Evolutionary conservation across 345 rosid genomes (phyloP), one percentile per base, ranked within the genome.

Genomic region (Acer saccharum): DNA sequence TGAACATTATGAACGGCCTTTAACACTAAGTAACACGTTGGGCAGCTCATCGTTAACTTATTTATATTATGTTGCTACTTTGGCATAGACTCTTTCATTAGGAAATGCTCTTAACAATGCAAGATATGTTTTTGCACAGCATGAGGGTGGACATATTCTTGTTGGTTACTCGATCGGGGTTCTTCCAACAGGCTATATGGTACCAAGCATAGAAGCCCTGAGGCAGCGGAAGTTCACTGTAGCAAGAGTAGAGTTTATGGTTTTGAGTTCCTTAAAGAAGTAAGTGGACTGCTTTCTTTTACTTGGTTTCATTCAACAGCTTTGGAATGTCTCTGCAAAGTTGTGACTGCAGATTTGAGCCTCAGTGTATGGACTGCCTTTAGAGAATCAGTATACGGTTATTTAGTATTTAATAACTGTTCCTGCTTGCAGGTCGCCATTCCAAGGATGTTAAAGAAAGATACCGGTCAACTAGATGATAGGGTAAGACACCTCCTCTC

Each of bases 131-230:
- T 25, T 21, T 23, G 11, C 74, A 74, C 83, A 87, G 90, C 95
- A 88, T 68, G 90, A 91, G 86, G 90, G 92, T 0, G 92, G 92
- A 3, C 92, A 89, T 83, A 87, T 91, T 83, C 84, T 88, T 3
- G 83, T 82, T 66, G 92, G 87, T 43, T 89, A 89, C 79, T 81
- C 89, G 80, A 87, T 89, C 1, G 95, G 93, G 54, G 84, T 87
- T 79, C 90, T 91, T 71, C 95, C 95, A 25, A 81, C 85, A 86
- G 64, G 75, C 18, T 91, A 91, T 58, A 72, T 62, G 20, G 52
- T 86, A 77, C 85, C 89, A 52, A 85, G 75, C 2, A 13, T 78
- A 7, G 88, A 23, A 81, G 80, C 66, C 25, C 39, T 80, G 11
- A 81, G 18, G 18, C 79, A 68, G 35, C 57, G 65, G 7, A 57